Conservation (phyloP, 352 stramenopile species). For the Globisporangium barbulae region DNA sequence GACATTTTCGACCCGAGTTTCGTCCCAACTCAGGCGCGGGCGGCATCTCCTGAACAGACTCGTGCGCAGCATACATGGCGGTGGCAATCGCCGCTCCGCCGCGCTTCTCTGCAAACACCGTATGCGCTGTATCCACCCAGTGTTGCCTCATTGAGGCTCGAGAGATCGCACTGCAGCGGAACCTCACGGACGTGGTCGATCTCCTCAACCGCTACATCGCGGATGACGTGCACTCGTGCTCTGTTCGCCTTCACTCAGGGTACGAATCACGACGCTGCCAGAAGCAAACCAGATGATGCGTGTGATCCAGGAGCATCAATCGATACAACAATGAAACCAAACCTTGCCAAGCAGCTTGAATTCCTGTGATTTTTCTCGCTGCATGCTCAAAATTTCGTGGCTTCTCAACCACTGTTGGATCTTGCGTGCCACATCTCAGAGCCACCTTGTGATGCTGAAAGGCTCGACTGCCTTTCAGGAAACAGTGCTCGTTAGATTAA, state of each 20-base stretch:
- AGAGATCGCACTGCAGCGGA: neutral
- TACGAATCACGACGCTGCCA: neutral
- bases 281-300: neutral
- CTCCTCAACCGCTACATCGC: neutral
- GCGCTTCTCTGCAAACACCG: neutral
- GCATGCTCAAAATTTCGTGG: no score
- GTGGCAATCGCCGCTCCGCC: neutral
- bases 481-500: neutral
- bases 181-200: neutral
- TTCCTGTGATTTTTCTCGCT: no score
- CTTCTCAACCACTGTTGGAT: no score
- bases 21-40: no score
- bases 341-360: no score
- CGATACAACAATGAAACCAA: no score
- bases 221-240: neutral
- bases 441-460: no score
- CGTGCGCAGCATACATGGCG: neutral
- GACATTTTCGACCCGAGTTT: no score
- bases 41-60: neutral
- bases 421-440: no score
- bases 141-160: neutral
- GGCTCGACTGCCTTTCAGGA: no score
- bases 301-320: neutral
- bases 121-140: neutral
- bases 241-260: neutral